Percentiles rank a stretch among this genome's conserved stretches.
Conservation (phyloP, 176 grass and related monocot genomes). For the Olyra latifolia region DNA sequence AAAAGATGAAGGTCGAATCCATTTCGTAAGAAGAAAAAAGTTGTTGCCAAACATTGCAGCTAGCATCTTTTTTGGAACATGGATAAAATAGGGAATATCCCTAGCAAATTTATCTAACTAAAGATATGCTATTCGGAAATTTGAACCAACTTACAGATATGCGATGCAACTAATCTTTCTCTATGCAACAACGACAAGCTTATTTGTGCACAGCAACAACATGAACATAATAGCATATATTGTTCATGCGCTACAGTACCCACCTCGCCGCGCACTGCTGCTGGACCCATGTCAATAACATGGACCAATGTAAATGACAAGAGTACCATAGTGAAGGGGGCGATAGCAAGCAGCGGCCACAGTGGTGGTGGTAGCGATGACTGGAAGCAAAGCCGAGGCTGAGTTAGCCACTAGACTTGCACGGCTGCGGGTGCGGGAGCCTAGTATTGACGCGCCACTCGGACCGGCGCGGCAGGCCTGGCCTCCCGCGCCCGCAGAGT, state of each 20-base stretch:
- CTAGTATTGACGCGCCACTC: no score
- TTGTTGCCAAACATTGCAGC: not conserved
- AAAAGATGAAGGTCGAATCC: conserved; percentile 13
- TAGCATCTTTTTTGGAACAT: not conserved
- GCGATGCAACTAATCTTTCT: not conserved
- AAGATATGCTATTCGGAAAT: not conserved
- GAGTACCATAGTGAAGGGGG: not conserved
- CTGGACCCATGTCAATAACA: not conserved
- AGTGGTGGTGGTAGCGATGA: no score
- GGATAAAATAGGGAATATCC: not conserved
- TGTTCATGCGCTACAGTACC: not conserved
- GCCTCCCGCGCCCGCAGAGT: no score
- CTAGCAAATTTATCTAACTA: not conserved
- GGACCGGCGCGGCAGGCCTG: no score
- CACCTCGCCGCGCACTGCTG: not conserved
- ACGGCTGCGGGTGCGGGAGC: no score
- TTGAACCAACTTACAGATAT: not conserved
- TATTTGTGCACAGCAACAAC: no score
- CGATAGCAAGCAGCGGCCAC: no score
- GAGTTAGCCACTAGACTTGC: no score
- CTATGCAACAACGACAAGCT: no score
- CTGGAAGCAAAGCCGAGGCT: no score
- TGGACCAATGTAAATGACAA: not conserved
- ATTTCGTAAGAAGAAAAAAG: conserved; percentile 24
- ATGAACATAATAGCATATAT: no score